Base-by-base conservation (phyloP, 257 asterid genomes). In the Nicotiana tomentosiformis region DNA sequence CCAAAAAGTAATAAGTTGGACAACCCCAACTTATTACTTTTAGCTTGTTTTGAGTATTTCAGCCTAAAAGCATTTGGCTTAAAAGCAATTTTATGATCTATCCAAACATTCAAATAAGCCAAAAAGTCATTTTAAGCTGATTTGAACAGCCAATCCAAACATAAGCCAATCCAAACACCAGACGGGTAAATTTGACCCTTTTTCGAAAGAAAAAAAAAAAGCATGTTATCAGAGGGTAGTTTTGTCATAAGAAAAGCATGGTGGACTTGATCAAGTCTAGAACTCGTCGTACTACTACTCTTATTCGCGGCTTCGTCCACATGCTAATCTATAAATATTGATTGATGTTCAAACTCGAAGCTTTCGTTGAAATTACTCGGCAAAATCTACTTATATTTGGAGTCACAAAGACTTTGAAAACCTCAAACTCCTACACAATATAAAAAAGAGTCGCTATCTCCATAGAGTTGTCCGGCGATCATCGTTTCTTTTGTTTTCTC, bases 391-490 rank as follows among this genome's bases (percentile, higher is more conserved):
- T 11, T 26, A 74, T 49, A 46, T 72, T 46, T 72, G 61, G 37
- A 23, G 35, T 64, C 4, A 64, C 9, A 26, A 64, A 64, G 39
- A 49, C 39, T 16, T 74, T 74, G 80, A 74, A 72, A 20, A 12
- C 60, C 4, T 46, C 60, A 43, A 72, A 72, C 39, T 72, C 26
- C 16, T 49, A 6, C 4, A 23, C 15, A 14, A 7, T 49, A 46
- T 46, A 6, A 12, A 72, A 39, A 0, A 5, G n/a, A 15, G n/a
- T 56, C 80, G 56, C 76, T 16, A 10, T 70, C 67, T 69, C 26
- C 83, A 65, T 70, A 20, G 53, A 76, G 69, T 35, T 83, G 68
- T 66, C 86, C 78, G 78, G 65, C 61, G 11, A 68, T 30, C 26
- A 20, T 65, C 26, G 26, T 58, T 30, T 30, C 32, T 30, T 30